phyloP scores from a whole-genome alignment of 2,329 filamentous ascomycete genomes.

The Fusarium bactridioides region DNA sequence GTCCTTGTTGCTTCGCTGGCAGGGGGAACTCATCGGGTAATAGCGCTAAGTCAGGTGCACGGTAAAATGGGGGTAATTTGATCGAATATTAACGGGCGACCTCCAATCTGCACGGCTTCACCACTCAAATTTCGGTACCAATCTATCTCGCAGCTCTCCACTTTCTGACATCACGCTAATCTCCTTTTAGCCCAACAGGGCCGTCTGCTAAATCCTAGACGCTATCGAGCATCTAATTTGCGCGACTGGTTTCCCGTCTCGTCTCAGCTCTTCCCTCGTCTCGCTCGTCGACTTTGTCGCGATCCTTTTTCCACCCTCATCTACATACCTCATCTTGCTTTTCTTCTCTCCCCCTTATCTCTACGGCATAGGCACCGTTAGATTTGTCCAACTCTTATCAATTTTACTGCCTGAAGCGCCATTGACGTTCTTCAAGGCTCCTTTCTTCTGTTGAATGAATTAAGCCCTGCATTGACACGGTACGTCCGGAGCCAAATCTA shows the following conservation, averaged over 20 bases:
- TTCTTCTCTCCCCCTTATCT: constrained; percentile 29
- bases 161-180: constrained; percentile 23
- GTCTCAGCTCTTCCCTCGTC: constrained; percentile 38
- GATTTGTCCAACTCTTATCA: constrained; percentile 9
- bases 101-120: accelerated
- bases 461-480: constrained; percentile 40
- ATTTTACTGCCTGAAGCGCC: constrained; percentile 19
- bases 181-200: constrained; percentile 33
- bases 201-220: constrained; percentile 39
- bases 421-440: constrained; percentile 20
- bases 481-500: constrained; percentile 31
- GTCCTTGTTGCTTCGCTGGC: constrained; percentile 18
- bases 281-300: constrained; percentile 36
- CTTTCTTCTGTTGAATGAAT: constrained; percentile 27
- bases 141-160: constrained; percentile 41
- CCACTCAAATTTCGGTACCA: constrained; percentile 12
- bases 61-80: constrained; percentile 34
- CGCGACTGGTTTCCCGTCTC: constrained; percentile 41
- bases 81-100: constrained; percentile 25
- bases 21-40: constrained; percentile 28
- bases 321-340: constrained; percentile 26
- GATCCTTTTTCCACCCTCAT: constrained; percentile 39
- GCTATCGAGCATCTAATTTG: constrained; percentile 45
- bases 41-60: constrained; percentile 34
- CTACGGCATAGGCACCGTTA: constrained; percentile 26